Conservation (phyloP, 2,329 filamentous ascomycete species). For the Graphiopsis chlorocephala region DNA sequence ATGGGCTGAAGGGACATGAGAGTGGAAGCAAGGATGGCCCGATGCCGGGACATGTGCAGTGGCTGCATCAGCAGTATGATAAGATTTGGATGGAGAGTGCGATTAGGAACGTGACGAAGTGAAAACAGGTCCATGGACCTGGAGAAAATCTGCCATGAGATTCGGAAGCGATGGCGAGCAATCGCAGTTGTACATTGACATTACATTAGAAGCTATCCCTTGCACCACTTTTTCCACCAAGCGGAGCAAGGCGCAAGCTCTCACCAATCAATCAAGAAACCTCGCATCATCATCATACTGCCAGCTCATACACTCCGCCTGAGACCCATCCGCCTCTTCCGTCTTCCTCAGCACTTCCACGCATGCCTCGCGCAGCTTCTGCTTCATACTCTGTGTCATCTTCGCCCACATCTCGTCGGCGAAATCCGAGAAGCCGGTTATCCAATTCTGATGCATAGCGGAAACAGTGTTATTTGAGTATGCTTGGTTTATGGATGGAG, state of each 20-base stretch:
- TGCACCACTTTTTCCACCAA: background rate
- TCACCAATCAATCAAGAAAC: slow-evolving; percentile 28
- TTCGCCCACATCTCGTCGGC: slow-evolving; percentile 22
- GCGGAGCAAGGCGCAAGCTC: background rate
- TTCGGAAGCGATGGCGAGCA: background rate
- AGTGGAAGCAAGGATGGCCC: slow-evolving; percentile 36
- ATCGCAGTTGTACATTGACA: background rate
- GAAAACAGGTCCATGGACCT: background rate
- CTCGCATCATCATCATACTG: slow-evolving; percentile 30
- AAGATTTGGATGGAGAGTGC: slow-evolving; percentile 58
- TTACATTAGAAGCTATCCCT: background rate
- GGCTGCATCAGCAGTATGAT: slow-evolving; percentile 55
- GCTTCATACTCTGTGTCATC: slow-evolving; percentile 25
- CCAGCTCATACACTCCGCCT: slow-evolving; percentile 18
- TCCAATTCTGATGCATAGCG: slow-evolving; percentile 10
- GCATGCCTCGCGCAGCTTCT: slow-evolving; percentile 28
- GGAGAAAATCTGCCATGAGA: background rate
- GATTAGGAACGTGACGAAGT: slow-evolving; percentile 38
- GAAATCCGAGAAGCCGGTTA: slow-evolving; percentile 21
- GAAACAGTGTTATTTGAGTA: background rate
- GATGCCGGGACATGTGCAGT: slow-evolving; percentile 49
- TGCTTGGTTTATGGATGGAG: background rate
- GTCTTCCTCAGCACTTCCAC: slow-evolving; percentile 29
- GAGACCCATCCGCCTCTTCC: slow-evolving; percentile 24
- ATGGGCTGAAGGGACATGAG: slow-evolving; percentile 43